Evolutionary conservation across 1,284 basidiomycete species (phyloP).

Genomic region (Coniferiporia weirii): DNA sequence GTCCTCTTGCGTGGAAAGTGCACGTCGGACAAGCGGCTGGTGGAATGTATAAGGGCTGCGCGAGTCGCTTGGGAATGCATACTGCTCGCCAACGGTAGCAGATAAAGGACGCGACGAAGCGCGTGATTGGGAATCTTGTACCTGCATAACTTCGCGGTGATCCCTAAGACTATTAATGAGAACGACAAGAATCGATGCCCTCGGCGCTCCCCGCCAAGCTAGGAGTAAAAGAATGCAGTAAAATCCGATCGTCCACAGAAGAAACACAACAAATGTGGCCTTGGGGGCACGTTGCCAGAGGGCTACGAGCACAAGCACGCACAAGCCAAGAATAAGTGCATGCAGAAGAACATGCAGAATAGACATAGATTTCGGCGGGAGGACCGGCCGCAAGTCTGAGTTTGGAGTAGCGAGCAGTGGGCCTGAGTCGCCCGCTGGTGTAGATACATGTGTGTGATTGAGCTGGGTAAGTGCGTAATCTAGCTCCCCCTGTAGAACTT

Average conservation of each 20-base stretch:
- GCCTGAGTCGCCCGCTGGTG: constrained; percentile 44
- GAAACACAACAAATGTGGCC: constrained; percentile 58
- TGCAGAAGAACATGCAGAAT: constrained; percentile 52
- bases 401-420: constrained; percentile 32
- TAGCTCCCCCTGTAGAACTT: constrained; percentile 51
- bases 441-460: constrained; percentile 35
- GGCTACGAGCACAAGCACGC: constrained; percentile 48
- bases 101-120: constrained; percentile 34
- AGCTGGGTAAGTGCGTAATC: constrained; percentile 55
- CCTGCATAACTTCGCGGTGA: constrained; percentile 20
- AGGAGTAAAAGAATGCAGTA: constrained; percentile 48
- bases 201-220: constrained; percentile 53
- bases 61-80: constrained; percentile 40
- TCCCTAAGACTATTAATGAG: constrained; percentile 42
- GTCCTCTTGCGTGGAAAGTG: constrained; percentile 40
- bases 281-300: constrained; percentile 52
- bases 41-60: constrained; percentile 58
- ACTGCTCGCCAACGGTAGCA: constrained; percentile 38
- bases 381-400: constrained; percentile 25
- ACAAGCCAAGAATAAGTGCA: constrained; percentile 51
- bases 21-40: constrained; percentile 50
- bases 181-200: constrained; percentile 51
- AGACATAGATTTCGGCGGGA: constrained; percentile 40
- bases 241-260: constrained; percentile 54
- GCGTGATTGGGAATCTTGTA: constrained; percentile 16